Evolutionary conservation across 768 basidiomycete species (phyloP), one percentile per base, ranked within the genome.

Genomic region (Pholiota conissans): DNA sequence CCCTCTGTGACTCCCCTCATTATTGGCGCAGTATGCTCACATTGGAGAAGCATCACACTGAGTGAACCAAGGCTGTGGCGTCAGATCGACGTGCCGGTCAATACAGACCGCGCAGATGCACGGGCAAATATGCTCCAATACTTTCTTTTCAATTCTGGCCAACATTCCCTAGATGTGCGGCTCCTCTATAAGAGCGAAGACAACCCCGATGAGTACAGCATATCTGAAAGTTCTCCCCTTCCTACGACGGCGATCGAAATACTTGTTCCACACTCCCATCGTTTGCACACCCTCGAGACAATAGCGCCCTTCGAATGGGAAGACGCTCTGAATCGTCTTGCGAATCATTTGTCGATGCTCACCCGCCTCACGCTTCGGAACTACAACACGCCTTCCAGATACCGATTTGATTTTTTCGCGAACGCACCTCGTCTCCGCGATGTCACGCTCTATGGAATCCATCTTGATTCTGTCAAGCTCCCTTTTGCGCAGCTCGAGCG

Each of bases 231-330:
- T n/a, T n/a, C n/a, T n/a, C n/a, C n/a, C n/a, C n/a, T n/a, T n/a
- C n/a, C n/a, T n/a, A 49, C 45, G 3, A 51, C 56, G 13, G 62
- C 64, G 10, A 65, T 67, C 42, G 45, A 59, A 3, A 59, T 59
- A 5, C 58, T 67, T 5, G 47, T 53, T 1, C 34, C 49, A 32
- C 54, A 62, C 26, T 60, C 64, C 8, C 32, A 57, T n/a, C 62
- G 60, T 37, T 65, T 64, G 64, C 61, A 65, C 5, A 62, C 55
- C 35, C 48, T 67, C 55, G 66, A 67, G 32, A 49, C 65, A 11
- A 62, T 65, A 45, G 46, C 63, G 11, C 66, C 64, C 16, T 40
- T 40, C 40, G n/a, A 61, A 14, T 67, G 64, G 64, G 57, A 58
- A 29, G n/a, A 29, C 3, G 14, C 26, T 1, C 57, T 67, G 14